Evolutionary conservation across 805 yeast species (phyloP), one percentile per base, ranked within the genome.

Genomic region (Barnettozyma pratensis): DNA sequence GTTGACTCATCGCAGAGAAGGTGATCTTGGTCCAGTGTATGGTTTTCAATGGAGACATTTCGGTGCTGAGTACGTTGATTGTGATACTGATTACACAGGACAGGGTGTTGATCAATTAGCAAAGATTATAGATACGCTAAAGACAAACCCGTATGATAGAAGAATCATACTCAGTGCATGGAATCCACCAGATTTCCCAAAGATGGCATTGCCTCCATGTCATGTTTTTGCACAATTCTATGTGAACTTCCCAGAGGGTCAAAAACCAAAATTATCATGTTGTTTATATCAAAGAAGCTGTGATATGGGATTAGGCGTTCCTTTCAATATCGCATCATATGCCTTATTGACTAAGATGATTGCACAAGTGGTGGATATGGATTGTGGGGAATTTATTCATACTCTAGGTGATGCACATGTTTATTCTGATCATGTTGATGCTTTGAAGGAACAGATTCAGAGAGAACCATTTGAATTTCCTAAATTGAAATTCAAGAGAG

Each of bases 11-110:
- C 81, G 96, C 63, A 74, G 90, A 50, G 97, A 81, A 59, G 98
- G 98, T 47, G 99, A 94, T 68, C 68, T 94, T 57, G 99, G 99
- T 1, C 99, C 99, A 1, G 97, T 94, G 3, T 94, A 94, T 65
- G 99, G 99, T 0, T 94, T 94, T 70, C 99, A 94, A 68, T 94
- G 99, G 99, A 81, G 99, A 60, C 99, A 94, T 68, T 94, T 94
- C 66, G 99, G 99, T 40, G 99, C 99, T 5, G 81, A 87, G 56
- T 94, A 94, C 65, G 73, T 62, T 32, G 90, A 89, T 47, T 88
- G 96, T 62, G 90, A 92, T 51, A 76, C 91, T 3, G 95, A 94
- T 62, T 94, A 94, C 62, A 63, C 85, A 0, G 92, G 90, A 4
- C 75, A 87, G 64, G 99, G 99, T 10, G 84, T 80, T 48, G 99